Percentiles rank a stretch among this genome's conserved stretches.
phyloP scores from a whole-genome alignment of 2,329 filamentous ascomycete genomes.

The Diplocarpon rosae region DNA sequence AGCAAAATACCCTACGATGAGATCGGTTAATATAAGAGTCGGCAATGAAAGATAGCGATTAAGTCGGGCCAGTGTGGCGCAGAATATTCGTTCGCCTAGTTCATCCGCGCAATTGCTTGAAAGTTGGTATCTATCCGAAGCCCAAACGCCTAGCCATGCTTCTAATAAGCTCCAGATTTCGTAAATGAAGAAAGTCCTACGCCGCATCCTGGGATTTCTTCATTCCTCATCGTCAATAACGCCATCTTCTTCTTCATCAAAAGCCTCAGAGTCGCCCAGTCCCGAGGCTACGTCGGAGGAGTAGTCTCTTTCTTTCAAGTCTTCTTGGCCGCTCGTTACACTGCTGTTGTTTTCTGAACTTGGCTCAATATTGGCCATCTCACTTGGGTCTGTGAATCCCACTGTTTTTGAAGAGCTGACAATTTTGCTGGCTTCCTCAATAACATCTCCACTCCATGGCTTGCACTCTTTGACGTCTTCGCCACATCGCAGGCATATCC shows the following conservation, averaged over 20 bases:
- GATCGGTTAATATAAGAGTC: too few species aligned
- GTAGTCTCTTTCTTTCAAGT: conserved; percentile 3
- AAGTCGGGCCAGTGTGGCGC: too few species aligned
- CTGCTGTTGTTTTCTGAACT: conserved; percentile 15
- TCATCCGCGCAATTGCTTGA: too few species aligned
- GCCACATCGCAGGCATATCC: conserved; percentile 83
- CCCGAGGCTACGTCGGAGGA: conserved; percentile 16
- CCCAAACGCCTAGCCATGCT: neutral
- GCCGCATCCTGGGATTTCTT: neutral
- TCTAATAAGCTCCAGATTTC: neutral
- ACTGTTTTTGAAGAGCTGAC: conserved; percentile 41
- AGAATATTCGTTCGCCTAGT: too few species aligned
- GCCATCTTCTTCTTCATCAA: conserved; percentile 22
- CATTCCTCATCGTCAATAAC: conserved; percentile 18
- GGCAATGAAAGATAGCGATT: too few species aligned
- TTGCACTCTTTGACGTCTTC: conserved; percentile 73
- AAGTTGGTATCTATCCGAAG: too few species aligned
- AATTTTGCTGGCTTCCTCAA: conserved; percentile 41
- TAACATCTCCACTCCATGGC: conserved; percentile 84
- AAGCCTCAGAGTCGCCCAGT: conserved; percentile 20
- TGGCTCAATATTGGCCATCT: conserved; percentile 16
- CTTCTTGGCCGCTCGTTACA: conserved; percentile 25
- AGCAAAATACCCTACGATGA: too few species aligned
- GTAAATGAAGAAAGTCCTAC: too few species aligned
- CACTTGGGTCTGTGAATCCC: conserved; percentile 37